Percentiles rank a stretch among this genome's conserved stretches.
phyloP scores from a whole-genome alignment of 345 rosid genomes.

The Carallia pectinifolia region DNA sequence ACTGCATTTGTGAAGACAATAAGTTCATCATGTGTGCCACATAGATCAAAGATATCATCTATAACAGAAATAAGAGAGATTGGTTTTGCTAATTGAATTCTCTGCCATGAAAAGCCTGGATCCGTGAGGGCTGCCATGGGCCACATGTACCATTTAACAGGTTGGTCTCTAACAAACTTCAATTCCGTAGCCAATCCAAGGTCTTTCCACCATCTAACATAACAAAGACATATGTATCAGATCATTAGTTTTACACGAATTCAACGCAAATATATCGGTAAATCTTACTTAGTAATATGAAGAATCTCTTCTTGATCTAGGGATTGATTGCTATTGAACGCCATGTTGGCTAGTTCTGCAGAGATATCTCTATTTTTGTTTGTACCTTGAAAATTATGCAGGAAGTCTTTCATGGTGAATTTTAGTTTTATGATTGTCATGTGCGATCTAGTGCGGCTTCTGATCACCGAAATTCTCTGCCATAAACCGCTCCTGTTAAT shows the following conservation, averaged over 20 bases:
- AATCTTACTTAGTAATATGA: constrained; percentile 29
- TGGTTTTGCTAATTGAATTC: constrained; percentile 47
- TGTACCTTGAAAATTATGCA: neutral
- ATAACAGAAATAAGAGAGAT: constrained; percentile 52
- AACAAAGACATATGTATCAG: neutral
- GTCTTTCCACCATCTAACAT: constrained; percentile 59
- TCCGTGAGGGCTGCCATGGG: constrained; percentile 44
- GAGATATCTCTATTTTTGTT: constrained; percentile 32
- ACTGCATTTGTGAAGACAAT: constrained; percentile 40
- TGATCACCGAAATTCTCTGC: too few species aligned
- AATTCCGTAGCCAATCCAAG: constrained; percentile 42
- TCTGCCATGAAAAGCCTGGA: constrained; percentile 41
- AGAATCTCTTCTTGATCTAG: constrained; percentile 32
- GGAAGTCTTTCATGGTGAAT: constrained; percentile 23
- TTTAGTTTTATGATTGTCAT: neutral
- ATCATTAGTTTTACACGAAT: too few species aligned
- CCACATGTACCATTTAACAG: constrained; percentile 53
- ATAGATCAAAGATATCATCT: constrained; percentile 54
- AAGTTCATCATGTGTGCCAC: constrained; percentile 44
- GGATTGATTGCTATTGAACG: constrained; percentile 31
- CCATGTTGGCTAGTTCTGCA: constrained; percentile 32
- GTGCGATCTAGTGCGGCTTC: too few species aligned
- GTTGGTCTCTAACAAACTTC: constrained; percentile 47
- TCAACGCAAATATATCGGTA: too few species aligned
- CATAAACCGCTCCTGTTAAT: too few species aligned